Conservation (phyloP, 805 yeast species). For the Yamadazyma laniorum region DNA sequence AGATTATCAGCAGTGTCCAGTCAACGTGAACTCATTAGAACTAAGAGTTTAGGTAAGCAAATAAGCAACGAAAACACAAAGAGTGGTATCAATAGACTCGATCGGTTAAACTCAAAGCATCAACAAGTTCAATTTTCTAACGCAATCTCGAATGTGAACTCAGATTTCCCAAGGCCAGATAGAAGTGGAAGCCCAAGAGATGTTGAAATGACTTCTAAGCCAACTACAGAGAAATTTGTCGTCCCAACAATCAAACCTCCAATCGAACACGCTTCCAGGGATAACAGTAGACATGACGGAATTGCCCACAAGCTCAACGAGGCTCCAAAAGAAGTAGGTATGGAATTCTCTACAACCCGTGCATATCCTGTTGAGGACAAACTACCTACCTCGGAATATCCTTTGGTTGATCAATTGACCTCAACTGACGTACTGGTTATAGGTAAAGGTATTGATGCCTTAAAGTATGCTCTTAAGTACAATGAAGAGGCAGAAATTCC, state of each 20-base stretch:
- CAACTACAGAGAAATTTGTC: neutral
- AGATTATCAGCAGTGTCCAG: slow-evolving; percentile 14
- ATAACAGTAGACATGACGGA: too few relatives aligned
- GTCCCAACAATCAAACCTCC: neutral
- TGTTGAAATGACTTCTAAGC: neutral
- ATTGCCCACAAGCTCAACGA: too few relatives aligned
- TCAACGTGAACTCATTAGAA: too few relatives aligned
- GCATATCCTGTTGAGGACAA: slow-evolving; percentile 16
- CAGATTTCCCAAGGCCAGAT: neutral
- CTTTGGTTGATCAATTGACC: slow-evolving; percentile 18
- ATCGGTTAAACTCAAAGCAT: neutral
- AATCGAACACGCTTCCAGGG: neutral
- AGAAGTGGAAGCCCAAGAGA: neutral
- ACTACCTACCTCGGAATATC: slow-evolving; percentile 30
- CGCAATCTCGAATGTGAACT: neutral
- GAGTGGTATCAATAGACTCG: neutral
- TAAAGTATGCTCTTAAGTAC: slow-evolving; percentile 37
- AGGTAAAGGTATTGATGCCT: slow-evolving; percentile 35
- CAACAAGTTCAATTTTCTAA: neutral
- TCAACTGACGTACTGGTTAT: slow-evolving; percentile 30
- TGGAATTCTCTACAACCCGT: too few relatives aligned
- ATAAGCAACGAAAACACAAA: neutral
- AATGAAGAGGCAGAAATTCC: slow-evolving; percentile 25
- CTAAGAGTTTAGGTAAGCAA: too few relatives aligned
- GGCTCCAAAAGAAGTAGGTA: too few relatives aligned